These are phyloP conservation scores for Candida sp. DNA, from an alignment of 1,139 yeast species.

Conservation along the genomic window DNA sequence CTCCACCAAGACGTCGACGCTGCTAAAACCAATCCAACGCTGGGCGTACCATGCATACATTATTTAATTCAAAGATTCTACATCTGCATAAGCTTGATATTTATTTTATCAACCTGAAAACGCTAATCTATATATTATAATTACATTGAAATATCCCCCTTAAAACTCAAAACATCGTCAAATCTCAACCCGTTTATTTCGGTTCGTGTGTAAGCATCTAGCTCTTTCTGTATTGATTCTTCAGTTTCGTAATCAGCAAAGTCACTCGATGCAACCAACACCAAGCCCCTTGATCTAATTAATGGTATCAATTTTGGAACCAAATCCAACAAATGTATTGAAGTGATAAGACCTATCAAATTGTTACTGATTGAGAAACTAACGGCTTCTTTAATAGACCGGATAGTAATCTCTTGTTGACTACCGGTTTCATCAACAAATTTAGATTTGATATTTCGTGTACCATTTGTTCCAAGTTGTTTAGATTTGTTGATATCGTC, in stretches of 20 bases:
- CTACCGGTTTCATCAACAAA: slow-evolving; percentile 9
- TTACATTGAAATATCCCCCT: slow-evolving; percentile 56
- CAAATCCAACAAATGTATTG: slow-evolving; percentile 63
- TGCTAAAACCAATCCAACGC: no score
- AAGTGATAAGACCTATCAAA: slow-evolving; percentile 77
- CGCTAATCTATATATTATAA: not conserved
- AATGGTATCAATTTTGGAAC: slow-evolving; percentile 77
- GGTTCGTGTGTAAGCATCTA: slow-evolving; percentile 42
- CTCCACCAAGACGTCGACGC: slow-evolving; percentile 17
- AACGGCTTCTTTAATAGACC: slow-evolving; percentile 47
- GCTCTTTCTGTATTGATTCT: slow-evolving; percentile 25
- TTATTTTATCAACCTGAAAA: not conserved
- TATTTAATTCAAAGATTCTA: no score
- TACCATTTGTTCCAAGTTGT: slow-evolving; percentile 20
- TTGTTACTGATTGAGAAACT: slow-evolving; percentile 80
- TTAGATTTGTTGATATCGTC: slow-evolving; percentile 17
- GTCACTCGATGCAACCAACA: slow-evolving; percentile 67
- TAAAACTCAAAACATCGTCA: slow-evolving; percentile 65
- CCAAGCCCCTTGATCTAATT: slow-evolving; percentile 76
- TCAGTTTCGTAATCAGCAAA: slow-evolving; percentile 23
- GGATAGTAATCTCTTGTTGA: slow-evolving; percentile 39
- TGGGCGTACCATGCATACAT: no score
- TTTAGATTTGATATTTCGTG: slow-evolving; percentile 13
- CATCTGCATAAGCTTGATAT: not conserved
- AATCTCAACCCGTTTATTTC: slow-evolving; percentile 77